Conservation (phyloP, 106 monocot genomes). For the Narthecium ossifragum region DNA sequence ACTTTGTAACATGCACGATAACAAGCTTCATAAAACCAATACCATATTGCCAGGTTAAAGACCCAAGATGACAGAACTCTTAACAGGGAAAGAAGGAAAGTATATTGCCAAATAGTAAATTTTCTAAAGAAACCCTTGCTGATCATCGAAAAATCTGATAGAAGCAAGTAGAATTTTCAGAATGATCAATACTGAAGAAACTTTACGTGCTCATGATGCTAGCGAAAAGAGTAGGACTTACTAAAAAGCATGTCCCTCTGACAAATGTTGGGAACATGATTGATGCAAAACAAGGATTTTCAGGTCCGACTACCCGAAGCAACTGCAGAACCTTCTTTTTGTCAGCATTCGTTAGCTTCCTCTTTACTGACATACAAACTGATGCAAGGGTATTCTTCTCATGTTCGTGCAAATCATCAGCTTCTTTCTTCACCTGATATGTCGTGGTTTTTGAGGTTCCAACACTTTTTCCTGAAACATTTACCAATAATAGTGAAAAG, state of each 20-base stretch:
- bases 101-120: background rate
- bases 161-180: background rate
- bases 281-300: slow-evolving; percentile 22
- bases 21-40: no score
- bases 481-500: background rate
- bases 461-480: background rate
- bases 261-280: slow-evolving; percentile 6
- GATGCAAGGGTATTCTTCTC: background rate
- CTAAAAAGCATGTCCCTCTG: slow-evolving; percentile 8
- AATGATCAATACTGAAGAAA: no score
- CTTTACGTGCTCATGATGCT: no score
- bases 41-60: background rate
- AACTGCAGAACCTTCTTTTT: slow-evolving; percentile 2
- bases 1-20: background rate
- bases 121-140: background rate
- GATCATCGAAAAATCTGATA: background rate
- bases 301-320: slow-evolving; percentile 9
- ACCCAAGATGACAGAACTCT: background rate
- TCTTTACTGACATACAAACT: slow-evolving; percentile 1
- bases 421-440: background rate
- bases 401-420: background rate
- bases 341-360: background rate
- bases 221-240: no score
- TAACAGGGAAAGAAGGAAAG: background rate
- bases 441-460: background rate